Conservation (phyloP, 495 filamentous ascomycete genomes). For the Annulohypoxylon stygium region DNA sequence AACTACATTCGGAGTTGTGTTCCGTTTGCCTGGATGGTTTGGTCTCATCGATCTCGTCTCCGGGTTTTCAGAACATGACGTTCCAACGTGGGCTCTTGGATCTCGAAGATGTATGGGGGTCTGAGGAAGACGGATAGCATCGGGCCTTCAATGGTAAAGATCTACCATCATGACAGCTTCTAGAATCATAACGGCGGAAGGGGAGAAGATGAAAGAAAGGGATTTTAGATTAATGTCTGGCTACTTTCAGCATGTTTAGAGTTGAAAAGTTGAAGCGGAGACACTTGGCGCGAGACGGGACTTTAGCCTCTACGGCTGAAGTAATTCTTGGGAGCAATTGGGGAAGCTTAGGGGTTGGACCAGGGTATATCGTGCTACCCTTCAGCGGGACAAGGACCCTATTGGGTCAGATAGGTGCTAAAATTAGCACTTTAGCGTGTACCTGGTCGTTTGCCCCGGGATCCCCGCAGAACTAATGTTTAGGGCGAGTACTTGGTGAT, state of each 20-base stretch:
- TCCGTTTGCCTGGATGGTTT: constrained; percentile 31
- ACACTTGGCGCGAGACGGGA: constrained; percentile 36
- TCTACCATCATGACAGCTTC: constrained; percentile 23
- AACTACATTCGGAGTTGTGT: constrained; percentile 25
- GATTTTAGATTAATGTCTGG: constrained; percentile 30
- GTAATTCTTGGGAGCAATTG: constrained; percentile 12
- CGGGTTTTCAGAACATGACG: constrained; percentile 11
- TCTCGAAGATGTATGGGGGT: constrained; percentile 18
- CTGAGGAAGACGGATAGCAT: constrained; percentile 34
- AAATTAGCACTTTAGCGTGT: constrained; percentile 35
- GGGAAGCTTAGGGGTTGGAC: constrained; percentile 27
- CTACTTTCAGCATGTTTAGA: constrained; percentile 23
- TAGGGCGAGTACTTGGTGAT: not conserved
- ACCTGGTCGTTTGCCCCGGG: not conserved
- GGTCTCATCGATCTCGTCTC: constrained; percentile 25
- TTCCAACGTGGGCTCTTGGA: constrained; percentile 26
- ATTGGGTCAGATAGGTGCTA: constrained; percentile 22
- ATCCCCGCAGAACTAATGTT: not conserved
- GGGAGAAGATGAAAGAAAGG: constrained; percentile 17
- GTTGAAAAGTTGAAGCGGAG: constrained; percentile 19
- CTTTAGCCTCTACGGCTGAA: constrained; percentile 46
- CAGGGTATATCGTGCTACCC: constrained; percentile 27
- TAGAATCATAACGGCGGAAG: constrained; percentile 26
- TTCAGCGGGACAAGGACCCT: constrained; percentile 24
- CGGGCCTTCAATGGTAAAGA: constrained; percentile 22